These are phyloP conservation scores for Fomitopsis pulvina DNA, from an alignment of 768 basidiomycete species.

Conservation along the genomic window DNA sequence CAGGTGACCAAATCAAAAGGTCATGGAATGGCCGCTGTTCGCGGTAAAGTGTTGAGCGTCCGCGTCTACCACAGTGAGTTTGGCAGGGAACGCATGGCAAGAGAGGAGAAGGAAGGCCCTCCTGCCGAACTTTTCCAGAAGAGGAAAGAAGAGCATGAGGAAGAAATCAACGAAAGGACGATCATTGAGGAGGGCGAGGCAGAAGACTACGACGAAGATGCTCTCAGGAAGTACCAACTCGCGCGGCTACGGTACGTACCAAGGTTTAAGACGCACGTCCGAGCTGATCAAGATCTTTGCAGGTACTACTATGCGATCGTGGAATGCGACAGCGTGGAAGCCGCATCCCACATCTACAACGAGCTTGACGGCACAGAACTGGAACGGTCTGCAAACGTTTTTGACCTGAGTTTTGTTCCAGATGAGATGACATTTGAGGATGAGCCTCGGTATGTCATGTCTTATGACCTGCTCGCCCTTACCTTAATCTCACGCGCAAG, in stretches of 20 bases:
- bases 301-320: constrained; percentile 97
- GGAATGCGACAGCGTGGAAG: constrained; percentile 72
- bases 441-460: constrained; percentile 53
- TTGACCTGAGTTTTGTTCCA: constrained; percentile 92
- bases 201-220: constrained; percentile 83
- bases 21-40: constrained; percentile 29
- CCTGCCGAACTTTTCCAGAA: constrained; percentile 74
- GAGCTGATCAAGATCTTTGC: not conserved
- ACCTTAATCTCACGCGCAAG: not conserved
- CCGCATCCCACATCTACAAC: constrained; percentile 72
- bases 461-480: not conserved
- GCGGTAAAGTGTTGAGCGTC: constrained; percentile 70
- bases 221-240: constrained; percentile 85
- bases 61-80: constrained; percentile 91
- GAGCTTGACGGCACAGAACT: constrained; percentile 95
- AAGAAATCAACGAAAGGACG: constrained; percentile 57
- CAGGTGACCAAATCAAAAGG: constrained; percentile 16
- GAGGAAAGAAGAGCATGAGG: constrained; percentile 38
- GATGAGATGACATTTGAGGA: constrained; percentile 82
- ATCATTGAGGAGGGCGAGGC: constrained; percentile 63
- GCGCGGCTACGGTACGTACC: constrained; percentile 76
- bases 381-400: constrained; percentile 93
- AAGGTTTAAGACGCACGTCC: not conserved
- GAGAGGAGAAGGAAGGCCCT: constrained; percentile 88
- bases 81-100: constrained; percentile 78